Percentiles rank a stretch among this genome's conserved stretches.
Conservation (phyloP, 2,329 filamentous ascomycete species). For the Trichoderma sp. region DNA sequence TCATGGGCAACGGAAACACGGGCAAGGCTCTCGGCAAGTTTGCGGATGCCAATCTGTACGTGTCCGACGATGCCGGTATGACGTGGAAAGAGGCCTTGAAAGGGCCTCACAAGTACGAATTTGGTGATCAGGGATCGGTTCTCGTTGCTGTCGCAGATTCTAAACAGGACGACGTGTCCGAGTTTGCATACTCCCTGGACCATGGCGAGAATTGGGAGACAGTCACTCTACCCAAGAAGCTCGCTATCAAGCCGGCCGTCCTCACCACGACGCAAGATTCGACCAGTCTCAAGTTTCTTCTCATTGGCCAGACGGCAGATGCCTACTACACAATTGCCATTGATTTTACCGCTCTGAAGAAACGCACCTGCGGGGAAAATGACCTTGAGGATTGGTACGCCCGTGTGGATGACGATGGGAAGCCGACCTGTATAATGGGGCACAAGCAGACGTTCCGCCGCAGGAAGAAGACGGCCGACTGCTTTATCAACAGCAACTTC, state of each 20-base stretch:
- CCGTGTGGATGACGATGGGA: conserved; percentile 74
- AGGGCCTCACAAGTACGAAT: conserved; percentile 92
- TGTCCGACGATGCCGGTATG: conserved; percentile 88
- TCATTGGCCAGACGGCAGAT: conserved; percentile 65
- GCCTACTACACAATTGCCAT: conserved; percentile 71
- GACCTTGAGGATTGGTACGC: conserved; percentile 92
- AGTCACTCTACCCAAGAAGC: conserved; percentile 65
- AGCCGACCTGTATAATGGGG: conserved; percentile 91
- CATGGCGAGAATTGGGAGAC: conserved; percentile 84
- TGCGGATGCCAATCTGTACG: conserved; percentile 74
- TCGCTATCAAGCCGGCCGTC: conserved; percentile 70
- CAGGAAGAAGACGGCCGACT: conserved; percentile 84
- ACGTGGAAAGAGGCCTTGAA: conserved; percentile 77
- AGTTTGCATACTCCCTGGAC: conserved; percentile 77
- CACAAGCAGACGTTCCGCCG: conserved; percentile 86
- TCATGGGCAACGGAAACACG: conserved; percentile 93
- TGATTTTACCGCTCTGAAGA: conserved; percentile 80
- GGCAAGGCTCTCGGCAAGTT: conserved; percentile 73
- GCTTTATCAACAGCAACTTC: conserved; percentile 86
- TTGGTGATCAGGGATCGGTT: conserved; percentile 89
- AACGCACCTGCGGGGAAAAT: conserved; percentile 72
- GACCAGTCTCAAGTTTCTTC: conserved; percentile 85
- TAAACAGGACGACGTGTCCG: conserved; percentile 58
- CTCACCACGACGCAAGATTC: conserved; percentile 91
- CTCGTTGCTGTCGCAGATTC: conserved; percentile 82